Evolutionary conservation across 208 protist genomes (phyloP).

Genomic region (Blechomonas ayalai): DNA sequence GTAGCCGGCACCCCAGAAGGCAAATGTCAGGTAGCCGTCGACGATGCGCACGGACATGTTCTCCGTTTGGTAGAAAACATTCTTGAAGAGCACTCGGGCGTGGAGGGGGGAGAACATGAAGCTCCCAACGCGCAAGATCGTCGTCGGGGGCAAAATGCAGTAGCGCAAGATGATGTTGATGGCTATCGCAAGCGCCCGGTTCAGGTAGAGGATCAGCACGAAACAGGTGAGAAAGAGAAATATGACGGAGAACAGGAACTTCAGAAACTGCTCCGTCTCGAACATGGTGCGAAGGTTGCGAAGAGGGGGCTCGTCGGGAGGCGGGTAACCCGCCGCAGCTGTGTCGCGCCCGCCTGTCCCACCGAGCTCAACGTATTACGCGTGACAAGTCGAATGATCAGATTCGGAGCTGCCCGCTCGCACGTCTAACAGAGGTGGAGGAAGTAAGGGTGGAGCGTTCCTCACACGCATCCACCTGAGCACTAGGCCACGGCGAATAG

Average conservation of each 20-base stretch:
- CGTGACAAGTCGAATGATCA: no score
- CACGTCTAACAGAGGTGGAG: no score
- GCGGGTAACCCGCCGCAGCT: no score
- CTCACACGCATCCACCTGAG: no score
- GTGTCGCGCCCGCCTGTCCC: no score
- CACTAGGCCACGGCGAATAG: no score
- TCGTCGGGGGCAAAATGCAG: slow-evolving; percentile 49
- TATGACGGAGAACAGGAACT: slow-evolving; percentile 61
- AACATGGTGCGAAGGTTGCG: no score
- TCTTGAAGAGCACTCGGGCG: slow-evolving; percentile 64
- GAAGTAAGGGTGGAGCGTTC: no score
- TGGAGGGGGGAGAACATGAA: slow-evolving; percentile 55
- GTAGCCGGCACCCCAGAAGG: slow-evolving; percentile 65
- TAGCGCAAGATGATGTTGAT: slow-evolving; percentile 50
- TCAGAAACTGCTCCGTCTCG: slow-evolving; percentile 39
- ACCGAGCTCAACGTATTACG: no score
- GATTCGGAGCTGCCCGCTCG: no score
- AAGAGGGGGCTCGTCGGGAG: no score
- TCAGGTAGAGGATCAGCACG: slow-evolving; percentile 56
- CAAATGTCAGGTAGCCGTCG: slow-evolving; percentile 79
- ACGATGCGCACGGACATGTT: slow-evolving; percentile 78
- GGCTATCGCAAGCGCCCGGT: slow-evolving; percentile 26
- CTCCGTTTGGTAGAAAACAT: slow-evolving; percentile 66
- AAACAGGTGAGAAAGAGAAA: slow-evolving; percentile 62
- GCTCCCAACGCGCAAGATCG: slow-evolving; percentile 38